Evolutionary conservation across 805 yeast species (phyloP), one percentile per base, ranked within the genome.

Genomic region (Torulaspora microellipsoides): DNA sequence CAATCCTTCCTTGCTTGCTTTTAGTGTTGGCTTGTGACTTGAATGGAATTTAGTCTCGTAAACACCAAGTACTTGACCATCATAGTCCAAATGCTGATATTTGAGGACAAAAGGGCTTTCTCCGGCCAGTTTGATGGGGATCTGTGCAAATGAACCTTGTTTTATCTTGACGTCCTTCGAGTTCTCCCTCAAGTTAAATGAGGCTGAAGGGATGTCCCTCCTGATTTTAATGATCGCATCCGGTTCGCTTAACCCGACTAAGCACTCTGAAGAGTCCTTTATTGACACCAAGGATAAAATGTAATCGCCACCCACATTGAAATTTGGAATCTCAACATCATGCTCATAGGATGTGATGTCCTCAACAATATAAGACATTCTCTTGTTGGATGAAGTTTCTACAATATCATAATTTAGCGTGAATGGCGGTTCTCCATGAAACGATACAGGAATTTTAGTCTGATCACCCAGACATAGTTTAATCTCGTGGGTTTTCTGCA

Each of bases 391-490:
- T 6, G 67, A 64, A 2, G 73, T 76, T 41, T 82, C 83, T 14
- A 83, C 62, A 15, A 91, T 67, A 42, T 80, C 85, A 63, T 89
- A 90, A 15, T 70, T 71, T 42, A 93, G 70, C 2, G 75, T 68
- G 53, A 83, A 87, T 3, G 98, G 98, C 0, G 84, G 77, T 51
- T 81, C 80, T 11, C 99, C 99, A 38, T 76, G 79, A 15, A 93
- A 73, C 8, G 62, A 59, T 3, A 91, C 71, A 0, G 83, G 81
- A 4, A 85, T 64, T 2, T 57, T 53, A 41, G 71, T 69, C 3
- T 56, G 56, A 15, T 73, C 73, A 7, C 77, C 78, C 4, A 77
- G 60, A 54, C 84, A 79, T 47, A 77, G 59, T 15, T 63, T 55
- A 25, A 59, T 53, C 4, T 45, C 47, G 31, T 44, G 32, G 4